Evolutionary conservation across 2,329 filamentous ascomycete genomes (phyloP).

Genomic region (Fusarium tricinctum): DNA sequence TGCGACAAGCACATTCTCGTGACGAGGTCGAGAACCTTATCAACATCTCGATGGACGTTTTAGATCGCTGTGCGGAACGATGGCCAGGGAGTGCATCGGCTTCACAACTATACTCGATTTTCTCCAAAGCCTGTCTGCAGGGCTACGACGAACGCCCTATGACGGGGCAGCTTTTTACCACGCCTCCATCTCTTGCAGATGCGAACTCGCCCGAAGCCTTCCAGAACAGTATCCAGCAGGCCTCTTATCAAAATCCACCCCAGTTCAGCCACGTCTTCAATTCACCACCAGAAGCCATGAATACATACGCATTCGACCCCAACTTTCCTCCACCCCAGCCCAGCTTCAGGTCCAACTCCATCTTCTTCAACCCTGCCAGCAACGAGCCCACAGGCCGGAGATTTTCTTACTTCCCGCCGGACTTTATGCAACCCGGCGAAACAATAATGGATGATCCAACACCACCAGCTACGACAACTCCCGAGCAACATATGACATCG

Average conservation of each 20-base stretch:
- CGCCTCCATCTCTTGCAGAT: conserved; percentile 53
- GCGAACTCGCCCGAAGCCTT: conserved; percentile 52
- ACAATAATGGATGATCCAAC: conserved; percentile 54
- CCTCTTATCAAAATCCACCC: conserved; percentile 62
- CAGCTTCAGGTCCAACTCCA: conserved; percentile 75
- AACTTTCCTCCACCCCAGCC: conserved; percentile 62
- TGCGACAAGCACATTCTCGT: conserved; percentile 78
- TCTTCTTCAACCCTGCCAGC: conserved; percentile 71
- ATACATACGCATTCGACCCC: conserved; percentile 60
- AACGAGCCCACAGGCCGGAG: conserved; percentile 68
- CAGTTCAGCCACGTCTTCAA: conserved; percentile 73
- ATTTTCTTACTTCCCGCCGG: conserved; percentile 75
- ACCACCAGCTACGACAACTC: conserved; percentile 51
- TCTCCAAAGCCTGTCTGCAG: conserved; percentile 87
- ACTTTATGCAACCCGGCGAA: conserved; percentile 57
- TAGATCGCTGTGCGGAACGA: conserved; percentile 83
- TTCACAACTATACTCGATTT: conserved; percentile 86
- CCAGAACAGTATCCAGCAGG: conserved; percentile 52
- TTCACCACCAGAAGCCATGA: conserved; percentile 67
- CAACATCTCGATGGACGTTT: conserved; percentile 80
- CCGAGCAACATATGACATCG: conserved; percentile 50
- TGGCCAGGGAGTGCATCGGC: conserved; percentile 94
- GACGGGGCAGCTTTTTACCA: conserved; percentile 53
- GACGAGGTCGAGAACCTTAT: conserved; percentile 84
- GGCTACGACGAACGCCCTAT: conserved; percentile 77